Evolutionary conservation across 2,329 filamentous ascomycete species (phyloP).

Genomic region (Penicillium sp.): DNA sequence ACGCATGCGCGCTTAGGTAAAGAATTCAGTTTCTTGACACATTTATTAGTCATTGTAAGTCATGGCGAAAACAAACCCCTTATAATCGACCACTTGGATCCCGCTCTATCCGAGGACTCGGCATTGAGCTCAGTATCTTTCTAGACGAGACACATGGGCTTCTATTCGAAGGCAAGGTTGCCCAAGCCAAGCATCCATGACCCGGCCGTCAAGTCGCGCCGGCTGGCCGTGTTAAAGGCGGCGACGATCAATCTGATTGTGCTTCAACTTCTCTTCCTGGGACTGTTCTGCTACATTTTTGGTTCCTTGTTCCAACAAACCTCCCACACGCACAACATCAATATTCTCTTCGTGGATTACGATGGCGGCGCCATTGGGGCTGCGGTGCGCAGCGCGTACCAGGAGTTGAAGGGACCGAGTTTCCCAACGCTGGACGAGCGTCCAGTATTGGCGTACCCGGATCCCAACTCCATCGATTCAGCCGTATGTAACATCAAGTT

Average conservation of each 20-base stretch:
- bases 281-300: conserved; percentile 43
- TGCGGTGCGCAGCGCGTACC: conserved; percentile 39
- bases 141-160: conserved; percentile 11
- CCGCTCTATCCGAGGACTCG: no score
- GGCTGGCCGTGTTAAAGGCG: conserved; percentile 25
- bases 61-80: no score
- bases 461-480: conserved; percentile 24
- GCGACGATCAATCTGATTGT: conserved; percentile 35
- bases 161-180: conserved; percentile 27
- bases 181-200: conserved; percentile 25
- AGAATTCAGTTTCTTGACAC: background rate
- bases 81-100: background rate
- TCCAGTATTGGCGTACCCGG: conserved; percentile 22
- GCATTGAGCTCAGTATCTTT: no score
- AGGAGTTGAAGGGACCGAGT: conserved; percentile 28
- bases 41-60: background rate
- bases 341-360: conserved; percentile 45
- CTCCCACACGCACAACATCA: conserved; percentile 39
- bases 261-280: conserved; percentile 44
- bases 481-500: conserved; percentile 42
- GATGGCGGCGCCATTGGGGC: conserved; percentile 42
- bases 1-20: background rate
- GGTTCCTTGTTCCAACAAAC: conserved; percentile 43
- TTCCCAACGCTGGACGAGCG: conserved; percentile 40
- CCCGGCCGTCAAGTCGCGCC: conserved; percentile 24